These are phyloP conservation scores for Penicillium longicatenatum DNA, from an alignment of 495 filamentous ascomycete species.

Conservation along the genomic window DNA sequence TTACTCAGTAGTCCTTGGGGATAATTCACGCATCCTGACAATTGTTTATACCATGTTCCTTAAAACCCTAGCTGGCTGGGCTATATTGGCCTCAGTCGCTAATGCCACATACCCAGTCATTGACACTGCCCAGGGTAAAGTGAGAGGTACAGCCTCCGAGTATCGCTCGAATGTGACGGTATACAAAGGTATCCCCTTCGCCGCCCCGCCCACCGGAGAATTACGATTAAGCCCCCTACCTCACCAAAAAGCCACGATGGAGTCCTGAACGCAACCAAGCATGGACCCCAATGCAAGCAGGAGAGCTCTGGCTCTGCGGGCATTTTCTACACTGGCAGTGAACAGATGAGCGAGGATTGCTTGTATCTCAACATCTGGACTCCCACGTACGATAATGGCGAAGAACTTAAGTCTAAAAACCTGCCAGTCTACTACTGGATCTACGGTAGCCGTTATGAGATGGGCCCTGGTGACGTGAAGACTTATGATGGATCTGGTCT, in stretches of 20 bases:
- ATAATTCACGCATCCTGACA: not conserved
- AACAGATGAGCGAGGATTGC: slow-evolving; percentile 36
- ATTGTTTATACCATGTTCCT: slow-evolving; percentile 1
- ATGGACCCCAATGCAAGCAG: slow-evolving; percentile 21
- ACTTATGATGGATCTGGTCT: slow-evolving; percentile 44
- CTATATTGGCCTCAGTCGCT: not conserved
- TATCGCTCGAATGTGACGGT: not conserved
- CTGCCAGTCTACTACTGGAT: slow-evolving; percentile 47
- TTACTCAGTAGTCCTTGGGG: not conserved
- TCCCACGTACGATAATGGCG: slow-evolving; percentile 33
- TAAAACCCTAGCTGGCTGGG: slow-evolving; percentile 1
- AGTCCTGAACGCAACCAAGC: slow-evolving; percentile 15
- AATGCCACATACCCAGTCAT: slow-evolving; percentile 1
- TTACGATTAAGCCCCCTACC: not conserved
- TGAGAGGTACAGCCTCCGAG: not conserved
- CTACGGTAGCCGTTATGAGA: slow-evolving; percentile 35
- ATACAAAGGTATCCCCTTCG: not conserved
- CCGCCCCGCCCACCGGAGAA: not conserved
- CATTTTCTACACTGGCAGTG: slow-evolving; percentile 21
- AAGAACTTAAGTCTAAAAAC: slow-evolving; percentile 16
- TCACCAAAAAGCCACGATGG: not conserved
- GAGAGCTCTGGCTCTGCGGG: slow-evolving; percentile 2
- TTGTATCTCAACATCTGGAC: slow-evolving; percentile 30
- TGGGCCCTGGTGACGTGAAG: slow-evolving; percentile 24
- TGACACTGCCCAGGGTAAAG: not conserved